Evolutionary conservation across 768 basidiomycete genomes (phyloP).

Genomic region (Pulveroboletus ravenelii): DNA sequence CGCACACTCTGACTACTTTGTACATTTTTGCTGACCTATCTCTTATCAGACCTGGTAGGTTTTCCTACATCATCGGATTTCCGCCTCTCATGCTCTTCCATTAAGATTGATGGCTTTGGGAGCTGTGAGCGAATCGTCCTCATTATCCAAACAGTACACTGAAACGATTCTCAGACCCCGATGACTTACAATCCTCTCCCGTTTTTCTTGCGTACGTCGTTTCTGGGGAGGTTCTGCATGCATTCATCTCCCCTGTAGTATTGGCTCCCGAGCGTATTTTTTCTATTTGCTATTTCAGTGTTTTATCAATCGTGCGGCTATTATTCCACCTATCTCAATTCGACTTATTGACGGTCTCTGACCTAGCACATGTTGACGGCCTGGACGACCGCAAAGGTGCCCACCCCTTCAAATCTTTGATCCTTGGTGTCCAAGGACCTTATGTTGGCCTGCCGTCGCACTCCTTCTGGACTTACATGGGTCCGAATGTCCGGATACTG

Average conservation of each 20-base stretch:
- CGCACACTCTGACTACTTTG: conserved; percentile 14
- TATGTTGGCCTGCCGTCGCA: conserved; percentile 80
- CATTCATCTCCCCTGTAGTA: conserved; percentile 37
- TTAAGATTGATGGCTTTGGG: conserved; percentile 76
- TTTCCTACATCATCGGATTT: neutral
- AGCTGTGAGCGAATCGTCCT: conserved; percentile 52
- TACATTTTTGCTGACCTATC: conserved; percentile 4
- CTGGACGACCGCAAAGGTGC: conserved; percentile 51
- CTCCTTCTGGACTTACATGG: conserved; percentile 75
- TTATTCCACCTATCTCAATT: neutral
- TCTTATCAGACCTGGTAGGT: conserved; percentile 43
- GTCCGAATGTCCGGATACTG: conserved; percentile 70
- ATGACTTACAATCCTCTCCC: conserved; percentile 67
- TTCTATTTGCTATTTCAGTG: conserved; percentile 94
- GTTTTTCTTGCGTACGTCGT: conserved; percentile 61
- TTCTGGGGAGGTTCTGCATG: neutral
- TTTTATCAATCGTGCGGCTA: conserved; percentile 66
- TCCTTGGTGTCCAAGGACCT: conserved; percentile 72
- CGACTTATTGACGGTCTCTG: neutral
- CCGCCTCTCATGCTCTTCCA: neutral
- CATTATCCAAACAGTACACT: neutral
- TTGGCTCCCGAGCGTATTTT: conserved; percentile 84
- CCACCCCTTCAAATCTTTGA: conserved; percentile 65
- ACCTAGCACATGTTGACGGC: conserved; percentile 54
- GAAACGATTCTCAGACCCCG: conserved; percentile 55